Base-by-base conservation (phyloP, 345 rosid genomes). In the Boechera retrofracta region DNA sequence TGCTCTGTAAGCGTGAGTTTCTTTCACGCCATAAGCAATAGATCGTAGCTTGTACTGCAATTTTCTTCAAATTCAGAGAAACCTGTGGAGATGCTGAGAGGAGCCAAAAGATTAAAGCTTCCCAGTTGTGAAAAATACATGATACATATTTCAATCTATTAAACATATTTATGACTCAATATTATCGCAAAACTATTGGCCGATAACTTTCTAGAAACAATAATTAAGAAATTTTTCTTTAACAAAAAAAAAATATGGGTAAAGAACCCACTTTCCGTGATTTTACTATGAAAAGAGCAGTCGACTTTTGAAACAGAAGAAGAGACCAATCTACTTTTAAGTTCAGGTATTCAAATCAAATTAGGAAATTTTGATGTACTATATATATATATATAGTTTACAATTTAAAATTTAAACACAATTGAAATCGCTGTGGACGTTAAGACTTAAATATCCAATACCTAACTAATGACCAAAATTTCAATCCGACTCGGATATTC, bases 401-500 rank as follows among this genome's bases (percentile, higher is more conserved):
- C 16, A 56, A n/a, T 67, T 56, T 67, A 31, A 42, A 11, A 18
- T 12, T 21, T 51, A 26, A 54, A 13, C 21, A 60, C 45, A 53
- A n/a, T 24, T 42, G 52, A 77, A 48, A 64, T 53, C 9, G 45
- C 38, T 64, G 76, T 77, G 76, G 71, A 64, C 53, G 76, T 49
- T 56, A 71, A 77, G 72, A 64, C 80, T 56, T 64, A 54, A 38
- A 71, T 71, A 71, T 70, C 61, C 36, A 64, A 13, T 45, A 77
- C 76, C 72, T 61, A 77, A 77, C 76, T 56, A 64, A 63, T 70
- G 61, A 71, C 80, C 54, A 38, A 28, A 56, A n/a, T 47, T 36
- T 63, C 60, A 70, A 28, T 44, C 70, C 21, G 45, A 71, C 59
- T 69, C 32, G 1, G 13, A 65, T 54, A 54, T 63, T 71, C 60